Conservation (phyloP, 495 filamentous ascomycete species). For the Halenospora varia region DNA sequence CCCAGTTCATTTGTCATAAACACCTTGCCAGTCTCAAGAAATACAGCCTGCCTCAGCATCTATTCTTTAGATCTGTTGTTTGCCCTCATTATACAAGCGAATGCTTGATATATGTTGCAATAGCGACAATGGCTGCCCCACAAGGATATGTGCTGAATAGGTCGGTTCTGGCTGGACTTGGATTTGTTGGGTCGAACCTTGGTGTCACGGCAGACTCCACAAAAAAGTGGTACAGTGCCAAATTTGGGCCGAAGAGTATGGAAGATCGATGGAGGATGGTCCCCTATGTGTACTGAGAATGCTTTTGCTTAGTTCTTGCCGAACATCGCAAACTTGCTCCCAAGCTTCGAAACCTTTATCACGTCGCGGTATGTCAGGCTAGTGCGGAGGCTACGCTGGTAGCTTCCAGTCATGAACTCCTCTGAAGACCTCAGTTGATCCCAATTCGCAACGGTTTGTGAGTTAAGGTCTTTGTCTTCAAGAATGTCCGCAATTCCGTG, state of each 20-base stretch:
- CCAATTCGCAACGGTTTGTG: slow-evolving; percentile 78
- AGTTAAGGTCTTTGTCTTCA: slow-evolving; percentile 56
- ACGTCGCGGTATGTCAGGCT: slow-evolving; percentile 96
- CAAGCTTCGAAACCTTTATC: slow-evolving; percentile 74
- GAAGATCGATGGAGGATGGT: slow-evolving; percentile 76
- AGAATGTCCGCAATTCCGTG: slow-evolving; percentile 69
- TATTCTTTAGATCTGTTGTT: slow-evolving; percentile 63
- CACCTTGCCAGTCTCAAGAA: slow-evolving; percentile 78
- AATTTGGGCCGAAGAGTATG: slow-evolving; percentile 70
- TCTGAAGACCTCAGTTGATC: slow-evolving; percentile 58
- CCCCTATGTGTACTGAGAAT: slow-evolving; percentile 62
- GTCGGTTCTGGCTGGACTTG: slow-evolving; percentile 62
- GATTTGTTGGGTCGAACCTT: slow-evolving; percentile 78
- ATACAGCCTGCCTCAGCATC: slow-evolving; percentile 69
- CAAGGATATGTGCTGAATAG: slow-evolving; percentile 56
- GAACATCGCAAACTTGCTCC: slow-evolving; percentile 60
- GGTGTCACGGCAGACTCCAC: slow-evolving; percentile 76
- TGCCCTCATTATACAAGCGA: slow-evolving; percentile 94
- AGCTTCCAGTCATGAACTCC: slow-evolving; percentile 52
- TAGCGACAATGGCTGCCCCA: slow-evolving; percentile 73
- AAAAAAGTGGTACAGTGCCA: slow-evolving; percentile 72
- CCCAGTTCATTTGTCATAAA: slow-evolving; percentile 77
- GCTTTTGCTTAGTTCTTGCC: slow-evolving; percentile 34
- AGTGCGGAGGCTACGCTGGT: slow-evolving; percentile 61
- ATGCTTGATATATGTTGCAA: slow-evolving; percentile 74